Conservation (phyloP, 116 monocot genomes). For the Phalaenopsis hybrid region DNA sequence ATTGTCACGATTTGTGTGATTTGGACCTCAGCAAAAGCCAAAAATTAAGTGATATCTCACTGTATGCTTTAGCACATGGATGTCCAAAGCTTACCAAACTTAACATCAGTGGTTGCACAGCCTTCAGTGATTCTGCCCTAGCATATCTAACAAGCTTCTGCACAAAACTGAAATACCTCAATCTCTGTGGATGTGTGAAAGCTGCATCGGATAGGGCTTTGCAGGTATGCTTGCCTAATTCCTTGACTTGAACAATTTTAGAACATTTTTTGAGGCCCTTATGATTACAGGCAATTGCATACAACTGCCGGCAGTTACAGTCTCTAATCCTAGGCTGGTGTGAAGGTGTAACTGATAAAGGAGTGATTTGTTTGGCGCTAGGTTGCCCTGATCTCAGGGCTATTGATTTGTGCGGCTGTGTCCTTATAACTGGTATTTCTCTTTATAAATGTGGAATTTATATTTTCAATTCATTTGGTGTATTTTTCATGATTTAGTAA, state of each 20-base stretch:
- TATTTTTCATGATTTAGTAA: neutral
- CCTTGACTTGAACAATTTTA: neutral
- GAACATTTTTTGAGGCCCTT: neutral
- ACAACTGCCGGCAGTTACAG: conserved; percentile 60
- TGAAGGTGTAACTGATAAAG: conserved; percentile 71
- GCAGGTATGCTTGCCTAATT: conserved; percentile 37
- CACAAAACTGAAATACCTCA: conserved; percentile 58
- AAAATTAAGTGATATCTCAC: conserved; percentile 55
- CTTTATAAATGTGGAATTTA: neutral
- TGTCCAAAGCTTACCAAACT: conserved; percentile 67
- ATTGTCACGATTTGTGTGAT: conserved; percentile 72
- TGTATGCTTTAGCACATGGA: conserved; percentile 75
- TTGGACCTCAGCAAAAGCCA: conserved; percentile 89
- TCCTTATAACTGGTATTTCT: conserved; percentile 63
- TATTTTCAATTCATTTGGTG: neutral
- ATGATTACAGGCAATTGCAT: conserved; percentile 65
- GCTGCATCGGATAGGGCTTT: conserved; percentile 81
- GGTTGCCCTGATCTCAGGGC: conserved; percentile 82
- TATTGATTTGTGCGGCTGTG: conserved; percentile 84
- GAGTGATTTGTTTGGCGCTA: conserved; percentile 68
- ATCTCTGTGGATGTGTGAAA: conserved; percentile 85
- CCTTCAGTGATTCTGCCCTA: conserved; percentile 73
- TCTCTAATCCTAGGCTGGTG: conserved; percentile 89
- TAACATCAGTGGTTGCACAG: conserved; percentile 82
- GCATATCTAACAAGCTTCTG: conserved; percentile 50